Evolutionary conservation across 2,329 filamentous ascomycete species (phyloP).

Genomic region (Samsoniella hepiali): DNA sequence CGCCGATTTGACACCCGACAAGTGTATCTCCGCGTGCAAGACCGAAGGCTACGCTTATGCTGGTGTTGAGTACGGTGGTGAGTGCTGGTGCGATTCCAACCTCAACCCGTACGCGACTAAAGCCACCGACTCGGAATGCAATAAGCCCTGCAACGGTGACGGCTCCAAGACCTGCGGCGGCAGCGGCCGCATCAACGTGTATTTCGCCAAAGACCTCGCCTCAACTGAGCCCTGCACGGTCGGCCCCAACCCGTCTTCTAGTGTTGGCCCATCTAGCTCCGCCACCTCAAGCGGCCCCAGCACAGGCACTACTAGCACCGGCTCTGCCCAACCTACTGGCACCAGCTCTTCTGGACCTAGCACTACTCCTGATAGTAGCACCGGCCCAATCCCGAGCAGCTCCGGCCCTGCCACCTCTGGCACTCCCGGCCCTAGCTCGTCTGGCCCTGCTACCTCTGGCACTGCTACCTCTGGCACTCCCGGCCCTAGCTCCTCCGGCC

Average conservation of each 20-base stretch:
- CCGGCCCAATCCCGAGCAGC: neutral
- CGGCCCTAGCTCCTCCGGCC: neutral
- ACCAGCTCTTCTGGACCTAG: neutral
- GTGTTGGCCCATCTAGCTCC: constrained; percentile 1
- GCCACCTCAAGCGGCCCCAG: neutral
- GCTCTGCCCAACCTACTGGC: neutral
- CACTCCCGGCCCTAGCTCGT: no score
- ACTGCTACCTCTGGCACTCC: neutral
- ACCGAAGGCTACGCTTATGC: constrained; percentile 45
- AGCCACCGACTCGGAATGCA: constrained; percentile 32
- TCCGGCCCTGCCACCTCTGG: neutral
- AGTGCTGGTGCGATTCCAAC: constrained; percentile 52
- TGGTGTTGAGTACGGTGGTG: constrained; percentile 44
- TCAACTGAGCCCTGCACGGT: constrained; percentile 15
- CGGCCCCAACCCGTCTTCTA: constrained; percentile 7
- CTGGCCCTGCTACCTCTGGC: neutral
- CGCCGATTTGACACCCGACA: constrained; percentile 39
- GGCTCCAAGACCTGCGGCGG: constrained; percentile 34
- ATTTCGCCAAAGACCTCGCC: constrained; percentile 11
- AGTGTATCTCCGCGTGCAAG: constrained; percentile 43
- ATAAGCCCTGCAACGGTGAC: constrained; percentile 34
- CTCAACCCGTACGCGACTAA: constrained; percentile 45
- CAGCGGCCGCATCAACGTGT: constrained; percentile 31
- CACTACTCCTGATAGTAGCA: neutral
- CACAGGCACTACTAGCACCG: neutral